Percentiles rank a stretch among this genome's conserved stretches.
These are phyloP conservation scores for Lentinula aciculospora DNA, from an alignment of 768 basidiomycete genomes.

Conservation along the genomic window DNA sequence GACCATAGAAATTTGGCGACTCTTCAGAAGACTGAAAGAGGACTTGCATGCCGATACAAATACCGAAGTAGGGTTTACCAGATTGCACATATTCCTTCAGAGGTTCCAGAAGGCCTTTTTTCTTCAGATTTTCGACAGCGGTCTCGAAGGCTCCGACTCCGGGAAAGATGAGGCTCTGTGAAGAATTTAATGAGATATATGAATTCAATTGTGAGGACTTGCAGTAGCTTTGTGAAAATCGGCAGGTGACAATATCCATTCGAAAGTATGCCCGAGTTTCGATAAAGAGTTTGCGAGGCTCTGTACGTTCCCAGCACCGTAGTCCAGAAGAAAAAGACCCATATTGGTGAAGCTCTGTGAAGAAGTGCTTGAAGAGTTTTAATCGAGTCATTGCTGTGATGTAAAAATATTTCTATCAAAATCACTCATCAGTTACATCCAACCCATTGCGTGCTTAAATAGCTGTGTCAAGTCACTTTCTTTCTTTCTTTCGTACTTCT, in stretches of 20 bases:
- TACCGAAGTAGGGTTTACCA: slow-evolving; percentile 92
- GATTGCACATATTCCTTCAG: slow-evolving; percentile 77
- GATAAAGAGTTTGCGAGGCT: slow-evolving; percentile 89
- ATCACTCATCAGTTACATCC: background rate
- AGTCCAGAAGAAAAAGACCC: slow-evolving; percentile 87
- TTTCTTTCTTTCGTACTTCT: slow-evolving; percentile 4
- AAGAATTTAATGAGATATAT: slow-evolving; percentile 7
- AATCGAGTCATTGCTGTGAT: background rate
- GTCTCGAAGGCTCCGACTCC: slow-evolving; percentile 93
- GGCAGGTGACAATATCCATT: slow-evolving; percentile 76
- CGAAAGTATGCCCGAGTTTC: slow-evolving; percentile 78
- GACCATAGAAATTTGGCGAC: slow-evolving; percentile 59
- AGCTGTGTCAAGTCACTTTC: background rate
- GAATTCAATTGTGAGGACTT: slow-evolving; percentile 29
- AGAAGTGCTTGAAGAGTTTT: too few relatives aligned
- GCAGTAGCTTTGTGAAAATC: slow-evolving; percentile 91
- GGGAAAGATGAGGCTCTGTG: slow-evolving; percentile 90
- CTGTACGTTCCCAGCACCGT: slow-evolving; percentile 93
- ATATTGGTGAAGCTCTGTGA: slow-evolving; percentile 23
- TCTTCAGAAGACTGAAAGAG: slow-evolving; percentile 87
- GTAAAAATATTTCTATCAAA: background rate
- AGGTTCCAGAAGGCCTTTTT: slow-evolving; percentile 73
- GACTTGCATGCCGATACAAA: slow-evolving; percentile 98
- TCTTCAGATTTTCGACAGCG: slow-evolving; percentile 71
- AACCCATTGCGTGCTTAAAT: background rate